A percentile compares a stretch with the other conserved stretches of the same genome.
phyloP scores from a whole-genome alignment of 2,329 filamentous ascomycete species.

The Claviceps spartinae region DNA sequence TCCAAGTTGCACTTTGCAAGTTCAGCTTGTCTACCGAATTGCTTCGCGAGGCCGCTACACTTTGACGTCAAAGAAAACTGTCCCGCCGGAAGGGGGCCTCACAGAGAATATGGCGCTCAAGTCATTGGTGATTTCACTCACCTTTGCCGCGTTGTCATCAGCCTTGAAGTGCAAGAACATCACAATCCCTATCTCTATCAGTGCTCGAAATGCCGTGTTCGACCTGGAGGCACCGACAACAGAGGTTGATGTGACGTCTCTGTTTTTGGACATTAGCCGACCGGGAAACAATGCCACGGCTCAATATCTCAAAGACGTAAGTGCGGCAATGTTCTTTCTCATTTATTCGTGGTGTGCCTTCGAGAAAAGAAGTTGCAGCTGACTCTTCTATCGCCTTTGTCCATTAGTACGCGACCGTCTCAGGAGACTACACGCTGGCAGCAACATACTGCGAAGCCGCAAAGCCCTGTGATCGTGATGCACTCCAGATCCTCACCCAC shows the following conservation, averaged over 20 bases:
- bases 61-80: background rate
- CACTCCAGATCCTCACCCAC: conserved; percentile 28
- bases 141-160: conserved; percentile 14
- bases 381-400: background rate
- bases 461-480: conserved; percentile 19
- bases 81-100: background rate
- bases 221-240: conserved; percentile 29
- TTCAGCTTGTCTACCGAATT: background rate
- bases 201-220: conserved; percentile 40
- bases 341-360: no score
- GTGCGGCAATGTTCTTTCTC: background rate
- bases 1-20: background rate
- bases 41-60: background rate
- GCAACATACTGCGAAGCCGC: conserved; percentile 49
- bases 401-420: conserved; percentile 31
- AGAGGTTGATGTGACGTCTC: conserved; percentile 45
- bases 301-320: conserved; percentile 29
- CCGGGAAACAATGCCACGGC: conserved; percentile 37
- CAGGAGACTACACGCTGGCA: conserved; percentile 42
- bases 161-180: conserved; percentile 33
- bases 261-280: conserved; percentile 35
- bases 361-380: background rate
- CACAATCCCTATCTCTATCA: conserved; percentile 41
- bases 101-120: background rate
- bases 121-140: conserved; percentile 10